A percentile compares a stretch with the other conserved stretches of the same genome.
These are phyloP conservation scores for Crithidia mellificae DNA, from an alignment of 208 protist genomes.

Conservation along the genomic window DNA sequence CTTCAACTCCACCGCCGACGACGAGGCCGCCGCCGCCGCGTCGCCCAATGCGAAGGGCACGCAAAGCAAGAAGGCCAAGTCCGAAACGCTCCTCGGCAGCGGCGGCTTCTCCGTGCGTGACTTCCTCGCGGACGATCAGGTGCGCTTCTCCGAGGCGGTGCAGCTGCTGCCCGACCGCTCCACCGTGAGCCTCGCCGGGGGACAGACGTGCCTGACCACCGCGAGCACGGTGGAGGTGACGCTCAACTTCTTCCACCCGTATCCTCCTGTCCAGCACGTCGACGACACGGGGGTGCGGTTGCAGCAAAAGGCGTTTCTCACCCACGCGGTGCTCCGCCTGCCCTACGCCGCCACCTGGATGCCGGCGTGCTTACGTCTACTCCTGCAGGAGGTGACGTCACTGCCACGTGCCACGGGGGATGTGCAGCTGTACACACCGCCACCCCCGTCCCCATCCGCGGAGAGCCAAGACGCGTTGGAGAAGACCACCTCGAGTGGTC, in stretches of 20 bases:
- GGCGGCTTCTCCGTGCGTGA: conserved; percentile 57
- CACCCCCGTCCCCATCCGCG: conserved; percentile 27
- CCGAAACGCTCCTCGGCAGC: conserved; percentile 42
- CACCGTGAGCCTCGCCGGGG: conserved; percentile 22
- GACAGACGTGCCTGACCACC: conserved; percentile 50
- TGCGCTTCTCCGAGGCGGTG: conserved; percentile 43
- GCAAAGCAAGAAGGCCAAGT: conserved; percentile 2
- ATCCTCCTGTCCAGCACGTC: conserved; percentile 63
- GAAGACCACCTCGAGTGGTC: conserved; percentile 12
- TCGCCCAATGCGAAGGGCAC: background rate
- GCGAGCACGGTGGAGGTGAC: conserved; percentile 47
- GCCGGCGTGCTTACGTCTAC: conserved; percentile 35
- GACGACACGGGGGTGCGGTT: conserved; percentile 37
- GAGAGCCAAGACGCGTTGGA: conserved; percentile 5
- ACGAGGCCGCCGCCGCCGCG: background rate
- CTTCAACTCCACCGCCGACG: conserved; percentile 11
- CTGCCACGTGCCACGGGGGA: conserved; percentile 26
- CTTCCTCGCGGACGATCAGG: conserved; percentile 49
- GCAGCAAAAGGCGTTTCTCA: conserved; percentile 47
- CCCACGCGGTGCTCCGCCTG: conserved; percentile 66
- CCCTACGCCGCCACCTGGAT: conserved; percentile 68
- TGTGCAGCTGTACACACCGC: conserved; percentile 37
- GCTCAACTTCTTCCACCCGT: conserved; percentile 69
- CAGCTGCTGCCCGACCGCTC: conserved; percentile 36
- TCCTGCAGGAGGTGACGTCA: conserved; percentile 47